Evolutionary conservation across 768 basidiomycete genomes (phyloP).

Genomic region (Trametes cingulata): DNA sequence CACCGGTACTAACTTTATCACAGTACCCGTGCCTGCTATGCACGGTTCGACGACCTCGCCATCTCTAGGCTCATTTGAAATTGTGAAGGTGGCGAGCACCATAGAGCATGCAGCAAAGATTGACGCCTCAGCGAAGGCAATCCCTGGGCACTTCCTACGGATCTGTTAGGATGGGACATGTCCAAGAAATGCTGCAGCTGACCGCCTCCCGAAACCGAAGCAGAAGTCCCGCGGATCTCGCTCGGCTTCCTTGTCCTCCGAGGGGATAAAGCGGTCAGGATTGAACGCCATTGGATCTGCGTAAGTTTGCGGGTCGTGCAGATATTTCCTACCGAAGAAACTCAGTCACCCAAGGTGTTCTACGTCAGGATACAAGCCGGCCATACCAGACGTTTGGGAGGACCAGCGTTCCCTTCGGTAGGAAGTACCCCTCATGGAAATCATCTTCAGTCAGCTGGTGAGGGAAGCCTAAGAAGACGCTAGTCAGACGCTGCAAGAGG

Average conservation of each 20-base stretch:
- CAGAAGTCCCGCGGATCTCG: conserved; percentile 33
- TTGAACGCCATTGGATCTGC: conserved; percentile 28
- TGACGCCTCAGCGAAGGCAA: conserved; percentile 41
- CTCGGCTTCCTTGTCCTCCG: conserved; percentile 14
- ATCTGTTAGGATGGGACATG: neutral
- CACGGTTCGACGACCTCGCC: conserved; percentile 23
- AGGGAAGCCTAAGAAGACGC: conserved; percentile 18
- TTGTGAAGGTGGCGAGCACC: conserved; percentile 37
- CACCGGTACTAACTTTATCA: conserved; percentile 22
- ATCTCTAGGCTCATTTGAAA: conserved; percentile 29
- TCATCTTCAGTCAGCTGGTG: conserved; percentile 31
- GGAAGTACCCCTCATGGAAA: conserved; percentile 28
- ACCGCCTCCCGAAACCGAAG: conserved; percentile 40
- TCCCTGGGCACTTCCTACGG: conserved; percentile 35
- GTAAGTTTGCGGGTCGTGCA: conserved; percentile 29
- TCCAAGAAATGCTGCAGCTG: neutral
- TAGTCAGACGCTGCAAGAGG: neutral
- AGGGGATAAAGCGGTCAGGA: conserved; percentile 30
- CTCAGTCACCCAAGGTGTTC: neutral
- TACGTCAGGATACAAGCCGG: too few species aligned
- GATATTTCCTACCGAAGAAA: conserved; percentile 25
- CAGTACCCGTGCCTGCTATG: conserved; percentile 17
- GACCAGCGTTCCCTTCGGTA: conserved; percentile 33
- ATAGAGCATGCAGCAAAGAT: conserved; percentile 39
- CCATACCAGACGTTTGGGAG: conserved; percentile 32